These are phyloP conservation scores for Fusarium setosum DNA, from an alignment of 2,329 filamentous ascomycete genomes.

Conservation along the genomic window DNA sequence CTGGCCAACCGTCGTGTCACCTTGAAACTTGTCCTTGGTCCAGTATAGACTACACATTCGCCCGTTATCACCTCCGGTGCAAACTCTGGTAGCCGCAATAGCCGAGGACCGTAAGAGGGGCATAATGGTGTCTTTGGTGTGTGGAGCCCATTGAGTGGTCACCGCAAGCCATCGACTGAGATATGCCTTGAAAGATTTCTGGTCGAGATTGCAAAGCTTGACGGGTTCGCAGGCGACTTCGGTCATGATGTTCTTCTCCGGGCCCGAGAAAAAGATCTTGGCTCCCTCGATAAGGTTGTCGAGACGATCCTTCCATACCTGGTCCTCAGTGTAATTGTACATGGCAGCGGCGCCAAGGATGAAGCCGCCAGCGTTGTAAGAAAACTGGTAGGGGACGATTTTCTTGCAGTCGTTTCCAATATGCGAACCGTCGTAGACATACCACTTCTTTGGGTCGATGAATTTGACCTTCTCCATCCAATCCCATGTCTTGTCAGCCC, in stretches of 20 bases:
- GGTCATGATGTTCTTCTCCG: slow-evolving; percentile 67
- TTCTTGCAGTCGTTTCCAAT: slow-evolving; percentile 67
- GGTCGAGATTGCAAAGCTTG: slow-evolving; percentile 70
- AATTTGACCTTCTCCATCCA: slow-evolving; percentile 71
- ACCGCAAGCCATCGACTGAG: slow-evolving; percentile 70
- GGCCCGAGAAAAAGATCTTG: slow-evolving; percentile 65
- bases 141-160: slow-evolving; percentile 72
- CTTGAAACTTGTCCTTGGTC: slow-evolving; percentile 68
- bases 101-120: slow-evolving; percentile 66
- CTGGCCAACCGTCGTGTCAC: slow-evolving; percentile 72
- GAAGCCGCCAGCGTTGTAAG: slow-evolving; percentile 75
- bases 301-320: slow-evolving; percentile 68
- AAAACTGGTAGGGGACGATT: slow-evolving; percentile 73
- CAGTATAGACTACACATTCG: slow-evolving; percentile 71
- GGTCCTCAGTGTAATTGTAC: slow-evolving; percentile 69
- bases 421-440: slow-evolving; percentile 72
- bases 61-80: slow-evolving; percentile 66
- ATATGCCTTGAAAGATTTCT: slow-evolving; percentile 74
- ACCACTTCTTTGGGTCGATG: slow-evolving; percentile 65
- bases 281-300: slow-evolving; percentile 66
- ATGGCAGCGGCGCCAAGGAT: slow-evolving; percentile 75
- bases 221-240: slow-evolving; percentile 74
- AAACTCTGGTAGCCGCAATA: slow-evolving; percentile 66
- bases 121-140: slow-evolving; percentile 64
- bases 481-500: slow-evolving; percentile 79